Evolutionary conservation across 352 stramenopile species (phyloP), one percentile per base, ranked within the genome.

Genomic region (Phytophthora megakarya): DNA sequence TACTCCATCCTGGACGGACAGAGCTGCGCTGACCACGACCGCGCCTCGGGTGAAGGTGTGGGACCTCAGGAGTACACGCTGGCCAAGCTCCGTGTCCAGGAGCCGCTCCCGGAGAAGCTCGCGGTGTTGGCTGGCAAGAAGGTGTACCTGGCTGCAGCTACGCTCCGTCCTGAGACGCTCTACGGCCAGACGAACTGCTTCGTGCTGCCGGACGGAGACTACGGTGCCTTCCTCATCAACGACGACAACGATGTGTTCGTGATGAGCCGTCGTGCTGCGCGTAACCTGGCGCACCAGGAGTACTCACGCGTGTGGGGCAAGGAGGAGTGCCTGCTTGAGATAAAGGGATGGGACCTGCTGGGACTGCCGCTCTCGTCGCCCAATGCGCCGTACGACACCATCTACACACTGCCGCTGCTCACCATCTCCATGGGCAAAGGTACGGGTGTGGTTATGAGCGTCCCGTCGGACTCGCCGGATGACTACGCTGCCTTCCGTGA

Each of bases 141-240:
- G 45, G 93, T 99, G 12, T 99, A 95, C 76, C 73, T 99, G 39
- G 97, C 98, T 5, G 96, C 98, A 1, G 98, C 98, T 5, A 99
- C 98, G 30, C 86, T 99, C 30, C 93, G 98, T 59, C 97, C 98
- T 0, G 98, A 99, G 82, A 99, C 98, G 43, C 99, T 99, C 94
- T 98, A 99, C 74, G 98, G 98, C 47, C 98, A 99, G 87, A 99
- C 98, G 12, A 99, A 99, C 86, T 99, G 97, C 88, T 99, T 99
- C 69, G 96, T 99, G 62, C 86, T 99, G 38, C 98, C 98, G 9
- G 93, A 97, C 19, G 98, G 97, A 56, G 95, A 99, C 76, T 99
- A 99, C 80, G 97, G 97, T 56, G 97, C 96, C 5, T 99, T 98
- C 84, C 77, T 98, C 51, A 94, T 98, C 56, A 95, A 96, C 68